Evolutionary conservation across 805 yeast genomes (phyloP).

Genomic region (Spathaspora hagerdaliae): DNA sequence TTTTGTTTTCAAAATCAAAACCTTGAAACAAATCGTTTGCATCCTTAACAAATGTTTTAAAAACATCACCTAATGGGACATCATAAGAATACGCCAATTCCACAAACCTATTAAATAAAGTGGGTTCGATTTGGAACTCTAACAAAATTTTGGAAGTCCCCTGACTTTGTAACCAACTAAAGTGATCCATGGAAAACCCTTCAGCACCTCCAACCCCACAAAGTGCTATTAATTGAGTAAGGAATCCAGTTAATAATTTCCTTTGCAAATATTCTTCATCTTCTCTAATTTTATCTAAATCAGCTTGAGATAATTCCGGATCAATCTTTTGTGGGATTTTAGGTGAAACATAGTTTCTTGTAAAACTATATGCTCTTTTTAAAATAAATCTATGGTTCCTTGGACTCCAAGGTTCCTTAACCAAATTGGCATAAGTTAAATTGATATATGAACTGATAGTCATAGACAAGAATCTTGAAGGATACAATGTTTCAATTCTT

Average conservation of each 20-base stretch:
- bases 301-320: conserved; percentile 30
- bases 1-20: conserved; percentile 13
- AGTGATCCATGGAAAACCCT: conserved; percentile 22
- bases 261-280: conserved; percentile 65
- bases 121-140: conserved; percentile 10
- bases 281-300: conserved; percentile 35
- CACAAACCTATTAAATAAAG: conserved; percentile 15
- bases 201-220: conserved; percentile 13
- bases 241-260: conserved; percentile 56
- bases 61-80: conserved; percentile 45
- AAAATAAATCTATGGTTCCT: conserved; percentile 36
- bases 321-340: conserved; percentile 43
- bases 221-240: conserved; percentile 49
- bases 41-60: conserved; percentile 31
- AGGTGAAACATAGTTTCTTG: conserved; percentile 43
- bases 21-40: conserved; percentile 40
- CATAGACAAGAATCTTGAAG: conserved; percentile 76
- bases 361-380: conserved; percentile 62
- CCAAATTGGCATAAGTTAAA: conserved; percentile 19
- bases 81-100: conserved; percentile 63
- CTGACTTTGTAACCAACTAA: conserved; percentile 16
- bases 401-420: conserved; percentile 2
- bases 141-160: conserved; percentile 3
- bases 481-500: conserved; percentile 64
- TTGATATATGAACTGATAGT: conserved; percentile 57